Conservation (phyloP, 1,284 basidiomycete genomes). For the Rhizoctonia solani region DNA sequence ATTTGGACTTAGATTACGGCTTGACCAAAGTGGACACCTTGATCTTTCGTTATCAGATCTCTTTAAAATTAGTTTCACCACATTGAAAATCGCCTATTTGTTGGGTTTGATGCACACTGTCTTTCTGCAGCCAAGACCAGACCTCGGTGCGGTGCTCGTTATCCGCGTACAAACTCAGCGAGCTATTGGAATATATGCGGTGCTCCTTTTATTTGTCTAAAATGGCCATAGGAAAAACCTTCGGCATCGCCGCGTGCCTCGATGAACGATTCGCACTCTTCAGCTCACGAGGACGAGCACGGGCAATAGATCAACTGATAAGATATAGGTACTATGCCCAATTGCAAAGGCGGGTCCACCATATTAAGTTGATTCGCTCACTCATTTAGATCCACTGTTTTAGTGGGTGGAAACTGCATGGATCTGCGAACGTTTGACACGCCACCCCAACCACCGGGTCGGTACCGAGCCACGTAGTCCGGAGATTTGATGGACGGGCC, state of each 20-base stretch:
- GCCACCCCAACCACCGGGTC: neutral
- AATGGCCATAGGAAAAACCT: neutral
- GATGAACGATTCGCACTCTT: neutral
- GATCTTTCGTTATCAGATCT: neutral
- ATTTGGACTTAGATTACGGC: neutral
- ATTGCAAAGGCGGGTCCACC: neutral
- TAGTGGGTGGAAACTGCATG: neutral
- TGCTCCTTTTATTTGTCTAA: neutral
- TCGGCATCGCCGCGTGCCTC: neutral
- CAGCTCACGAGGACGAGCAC: neutral
- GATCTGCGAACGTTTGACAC: neutral
- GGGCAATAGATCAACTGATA: neutral
- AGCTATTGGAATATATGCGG: neutral
- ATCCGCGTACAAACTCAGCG: neutral
- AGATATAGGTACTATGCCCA: neutral
- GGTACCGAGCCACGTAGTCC: neutral
- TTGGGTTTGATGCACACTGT: neutral
- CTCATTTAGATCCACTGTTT: no score
- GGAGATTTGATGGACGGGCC: neutral
- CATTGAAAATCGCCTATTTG: neutral
- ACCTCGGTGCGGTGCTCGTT: neutral
- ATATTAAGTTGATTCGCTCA: no score
- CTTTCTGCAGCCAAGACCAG: neutral
- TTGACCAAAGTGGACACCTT: neutral
- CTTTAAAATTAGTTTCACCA: neutral